Percentiles rank a stretch among this genome's conserved stretches.
Conservation (phyloP, 1,284 basidiomycete genomes). For the Apiotrichum brassicae region DNA sequence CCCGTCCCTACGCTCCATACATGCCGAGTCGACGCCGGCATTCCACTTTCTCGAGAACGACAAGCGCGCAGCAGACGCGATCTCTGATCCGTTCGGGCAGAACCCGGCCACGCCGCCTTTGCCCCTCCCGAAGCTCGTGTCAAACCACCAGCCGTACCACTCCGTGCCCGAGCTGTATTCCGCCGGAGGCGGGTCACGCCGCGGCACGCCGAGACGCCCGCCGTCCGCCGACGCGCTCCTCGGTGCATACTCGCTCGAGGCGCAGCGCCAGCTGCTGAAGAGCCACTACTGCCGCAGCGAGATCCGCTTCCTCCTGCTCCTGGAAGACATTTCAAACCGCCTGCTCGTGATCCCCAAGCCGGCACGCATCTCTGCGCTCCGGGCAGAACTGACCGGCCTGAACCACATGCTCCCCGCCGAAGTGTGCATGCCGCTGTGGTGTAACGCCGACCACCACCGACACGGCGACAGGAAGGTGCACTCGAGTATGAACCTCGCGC, state of each 20-base stretch:
- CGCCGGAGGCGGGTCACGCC: constrained; percentile 47
- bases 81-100: constrained; percentile 42
- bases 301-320: constrained; percentile 78
- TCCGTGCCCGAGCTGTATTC: constrained; percentile 52
- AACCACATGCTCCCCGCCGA: constrained; percentile 95
- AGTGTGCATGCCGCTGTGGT: constrained; percentile 93
- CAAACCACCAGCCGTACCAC: constrained; percentile 50
- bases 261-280: constrained; percentile 69
- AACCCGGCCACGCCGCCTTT: constrained; percentile 8
- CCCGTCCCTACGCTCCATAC: neutral
- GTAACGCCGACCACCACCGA: constrained; percentile 55
- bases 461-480: constrained; percentile 31
- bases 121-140: neutral
- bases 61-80: constrained; percentile 19
- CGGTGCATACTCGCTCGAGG: constrained; percentile 59
- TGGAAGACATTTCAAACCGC: constrained; percentile 91
- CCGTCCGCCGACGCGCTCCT: constrained; percentile 44
- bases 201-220: constrained; percentile 50
- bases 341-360: constrained; percentile 87
- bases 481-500: neutral
- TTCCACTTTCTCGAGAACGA: constrained; percentile 1
- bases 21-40: constrained; percentile 6
- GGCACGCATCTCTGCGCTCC: constrained; percentile 86
- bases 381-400: constrained; percentile 89
- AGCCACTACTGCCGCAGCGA: constrained; percentile 88